Percentiles rank a stretch among this genome's conserved stretches.
These are phyloP conservation scores for Domatiomyces globalis DNA, from an alignment of 2,329 filamentous ascomycete species.

Conservation along the genomic window DNA sequence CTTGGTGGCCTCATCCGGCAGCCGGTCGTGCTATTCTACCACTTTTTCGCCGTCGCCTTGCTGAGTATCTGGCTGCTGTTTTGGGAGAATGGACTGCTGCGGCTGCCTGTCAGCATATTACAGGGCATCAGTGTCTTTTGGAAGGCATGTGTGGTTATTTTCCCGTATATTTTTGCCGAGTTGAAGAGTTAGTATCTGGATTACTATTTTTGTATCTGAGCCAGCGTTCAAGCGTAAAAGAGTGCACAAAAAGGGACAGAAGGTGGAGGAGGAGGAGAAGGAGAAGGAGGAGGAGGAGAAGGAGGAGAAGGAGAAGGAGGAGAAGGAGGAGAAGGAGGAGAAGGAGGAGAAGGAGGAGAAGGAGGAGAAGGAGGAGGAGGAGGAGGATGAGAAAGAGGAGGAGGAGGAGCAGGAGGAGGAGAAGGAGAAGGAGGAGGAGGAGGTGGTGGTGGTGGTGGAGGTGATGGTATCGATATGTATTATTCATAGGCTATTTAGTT, in stretches of 20 bases:
- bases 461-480: neutral
- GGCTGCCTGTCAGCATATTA: slow-evolving; percentile 50
- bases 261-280: too few species aligned
- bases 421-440: too few species aligned
- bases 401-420: too few species aligned
- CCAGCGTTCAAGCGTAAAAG: too few species aligned
- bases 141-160: slow-evolving; percentile 67
- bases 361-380: too few species aligned
- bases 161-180: slow-evolving; percentile 67
- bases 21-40: slow-evolving; percentile 66
- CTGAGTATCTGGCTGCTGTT: slow-evolving; percentile 63
- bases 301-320: too few species aligned
- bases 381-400: too few species aligned
- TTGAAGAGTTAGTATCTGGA: slow-evolving; percentile 26
- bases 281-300: too few species aligned
- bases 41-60: slow-evolving; percentile 91
- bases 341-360: too few species aligned
- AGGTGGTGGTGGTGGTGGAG: too few species aligned
- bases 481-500: neutral
- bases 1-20: slow-evolving; percentile 67
- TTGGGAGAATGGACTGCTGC: slow-evolving; percentile 36
- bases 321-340: too few species aligned
- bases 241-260: neutral
- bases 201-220: too few species aligned
- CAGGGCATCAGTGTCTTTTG: slow-evolving; percentile 58